phyloP scores from a whole-genome alignment of 75 land plant genomes.

The Cupressus sempervirens region DNA sequence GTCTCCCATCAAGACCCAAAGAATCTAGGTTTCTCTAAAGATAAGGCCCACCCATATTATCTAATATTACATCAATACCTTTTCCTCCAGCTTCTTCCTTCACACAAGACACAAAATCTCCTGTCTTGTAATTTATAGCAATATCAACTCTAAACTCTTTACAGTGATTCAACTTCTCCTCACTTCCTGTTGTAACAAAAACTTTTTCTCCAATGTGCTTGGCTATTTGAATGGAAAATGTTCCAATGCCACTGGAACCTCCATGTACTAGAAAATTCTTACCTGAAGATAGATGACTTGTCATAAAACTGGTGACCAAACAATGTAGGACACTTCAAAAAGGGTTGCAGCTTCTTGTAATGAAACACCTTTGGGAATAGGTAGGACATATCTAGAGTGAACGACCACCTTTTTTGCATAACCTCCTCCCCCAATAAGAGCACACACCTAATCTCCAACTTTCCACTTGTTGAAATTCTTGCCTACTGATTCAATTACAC shows the following conservation, averaged over 20 bases:
- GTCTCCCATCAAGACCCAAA: too few relatives aligned
- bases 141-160: not conserved
- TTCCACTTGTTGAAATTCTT: too few relatives aligned
- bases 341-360: conserved; percentile 80
- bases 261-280: conserved; percentile 91
- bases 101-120: conserved; percentile 26
- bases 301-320: conserved; percentile 99
- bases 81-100: conserved; percentile 76
- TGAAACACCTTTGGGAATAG: conserved; percentile 74
- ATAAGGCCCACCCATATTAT: too few relatives aligned
- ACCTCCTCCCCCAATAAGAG: conserved; percentile 87
- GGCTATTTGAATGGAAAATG: conserved; percentile 85
- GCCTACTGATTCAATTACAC: too few relatives aligned
- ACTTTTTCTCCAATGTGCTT: conserved; percentile 21
- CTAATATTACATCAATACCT: too few relatives aligned
- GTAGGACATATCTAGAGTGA: conserved; percentile 73
- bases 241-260: conserved; percentile 92
- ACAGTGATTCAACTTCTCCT: too few relatives aligned
- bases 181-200: too few relatives aligned
- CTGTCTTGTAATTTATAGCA: too few relatives aligned
- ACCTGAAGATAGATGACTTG: conserved; percentile 55
- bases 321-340: conserved; percentile 94
- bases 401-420: conserved; percentile 96
- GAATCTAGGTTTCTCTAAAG: too few relatives aligned
- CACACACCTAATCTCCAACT: too few relatives aligned